These are phyloP conservation scores for Leptographium lundbergii DNA, from an alignment of 2,329 filamentous ascomycete species.

Conservation along the genomic window DNA sequence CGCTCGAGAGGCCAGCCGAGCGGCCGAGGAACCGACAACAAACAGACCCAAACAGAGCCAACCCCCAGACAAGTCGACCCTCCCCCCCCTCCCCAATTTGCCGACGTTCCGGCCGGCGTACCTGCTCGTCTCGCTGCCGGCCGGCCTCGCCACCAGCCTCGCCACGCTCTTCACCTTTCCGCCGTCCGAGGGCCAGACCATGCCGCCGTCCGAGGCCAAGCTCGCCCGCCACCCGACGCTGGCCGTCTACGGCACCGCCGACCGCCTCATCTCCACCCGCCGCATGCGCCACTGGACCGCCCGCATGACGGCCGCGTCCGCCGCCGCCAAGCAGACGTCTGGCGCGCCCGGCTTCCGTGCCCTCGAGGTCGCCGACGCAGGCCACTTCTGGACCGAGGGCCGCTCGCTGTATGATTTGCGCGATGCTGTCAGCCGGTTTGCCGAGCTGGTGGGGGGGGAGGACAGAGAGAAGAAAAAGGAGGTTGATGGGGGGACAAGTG, in stretches of 20 bases:
- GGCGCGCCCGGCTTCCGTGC: conserved; percentile 26
- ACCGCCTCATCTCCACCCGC: conserved; percentile 56
- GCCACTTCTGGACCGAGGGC: conserved; percentile 41
- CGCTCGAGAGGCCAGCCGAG: no score
- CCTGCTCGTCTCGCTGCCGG: conserved; percentile 55
- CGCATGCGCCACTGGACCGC: conserved; percentile 54
- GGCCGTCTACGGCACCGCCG: conserved; percentile 61
- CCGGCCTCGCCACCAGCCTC: conserved; percentile 46
- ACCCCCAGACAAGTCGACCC: no score
- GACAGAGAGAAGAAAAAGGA: not conserved
- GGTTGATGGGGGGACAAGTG: no score
- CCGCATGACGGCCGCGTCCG: conserved; percentile 28
- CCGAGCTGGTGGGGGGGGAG: conserved; percentile 12
- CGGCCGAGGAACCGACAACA: no score
- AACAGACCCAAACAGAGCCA: no score
- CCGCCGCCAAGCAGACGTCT: no score
- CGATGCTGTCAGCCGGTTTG: conserved; percentile 20
- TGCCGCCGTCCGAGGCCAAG: conserved; percentile 34
- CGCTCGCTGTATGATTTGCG: conserved; percentile 23
- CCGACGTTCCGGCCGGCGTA: conserved; percentile 34
- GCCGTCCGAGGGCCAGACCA: not conserved
- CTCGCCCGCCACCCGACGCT: conserved; percentile 48
- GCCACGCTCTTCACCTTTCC: conserved; percentile 37
- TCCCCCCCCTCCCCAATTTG: conserved; percentile 20
- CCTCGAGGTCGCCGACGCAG: conserved; percentile 32